Percentiles rank a stretch among this genome's conserved stretches.
Evolutionary conservation across 2,329 filamentous ascomycete species (phyloP).

Genomic region (Aspergillus udagawae): DNA sequence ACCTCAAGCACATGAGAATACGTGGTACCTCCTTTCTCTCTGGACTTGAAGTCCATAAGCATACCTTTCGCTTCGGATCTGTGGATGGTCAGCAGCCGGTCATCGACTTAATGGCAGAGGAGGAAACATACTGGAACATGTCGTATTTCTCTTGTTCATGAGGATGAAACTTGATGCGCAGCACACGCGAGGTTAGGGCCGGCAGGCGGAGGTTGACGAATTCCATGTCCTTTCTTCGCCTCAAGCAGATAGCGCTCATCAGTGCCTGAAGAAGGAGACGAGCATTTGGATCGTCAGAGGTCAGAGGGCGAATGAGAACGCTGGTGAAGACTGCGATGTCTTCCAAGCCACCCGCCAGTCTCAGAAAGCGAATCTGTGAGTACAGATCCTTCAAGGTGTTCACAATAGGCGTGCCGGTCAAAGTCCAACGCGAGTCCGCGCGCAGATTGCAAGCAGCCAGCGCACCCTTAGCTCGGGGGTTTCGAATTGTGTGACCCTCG

Average conservation of each 20-base stretch:
- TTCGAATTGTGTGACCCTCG: constrained; percentile 79
- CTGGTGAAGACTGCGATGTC: constrained; percentile 69
- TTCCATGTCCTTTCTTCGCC: constrained; percentile 81
- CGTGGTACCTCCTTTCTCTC: constrained; percentile 45
- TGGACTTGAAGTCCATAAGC: constrained; percentile 56
- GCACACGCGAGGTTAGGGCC: constrained; percentile 70
- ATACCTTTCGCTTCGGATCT: constrained; percentile 71
- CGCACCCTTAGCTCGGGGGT: constrained; percentile 68
- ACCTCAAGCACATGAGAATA: constrained; percentile 78
- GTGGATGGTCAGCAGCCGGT: constrained; percentile 19
- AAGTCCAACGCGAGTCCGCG: constrained; percentile 71
- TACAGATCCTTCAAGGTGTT: constrained; percentile 79
- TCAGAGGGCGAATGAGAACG: constrained; percentile 66
- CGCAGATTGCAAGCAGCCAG: constrained; percentile 63
- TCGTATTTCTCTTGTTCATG: constrained; percentile 77
- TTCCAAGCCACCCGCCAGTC: constrained; percentile 71
- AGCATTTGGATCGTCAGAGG: constrained; percentile 53
- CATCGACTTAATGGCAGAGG: not conserved
- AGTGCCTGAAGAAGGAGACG: constrained; percentile 67
- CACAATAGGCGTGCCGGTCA: constrained; percentile 78
- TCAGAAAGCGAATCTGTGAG: constrained; percentile 72
- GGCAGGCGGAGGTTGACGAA: constrained; percentile 81
- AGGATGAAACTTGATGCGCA: constrained; percentile 67
- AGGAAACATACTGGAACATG: constrained; percentile 56
- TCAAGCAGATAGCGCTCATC: constrained; percentile 75